Evolutionary conservation across 495 filamentous ascomycete genomes (phyloP).

Genomic region (Viridothelium virens): DNA sequence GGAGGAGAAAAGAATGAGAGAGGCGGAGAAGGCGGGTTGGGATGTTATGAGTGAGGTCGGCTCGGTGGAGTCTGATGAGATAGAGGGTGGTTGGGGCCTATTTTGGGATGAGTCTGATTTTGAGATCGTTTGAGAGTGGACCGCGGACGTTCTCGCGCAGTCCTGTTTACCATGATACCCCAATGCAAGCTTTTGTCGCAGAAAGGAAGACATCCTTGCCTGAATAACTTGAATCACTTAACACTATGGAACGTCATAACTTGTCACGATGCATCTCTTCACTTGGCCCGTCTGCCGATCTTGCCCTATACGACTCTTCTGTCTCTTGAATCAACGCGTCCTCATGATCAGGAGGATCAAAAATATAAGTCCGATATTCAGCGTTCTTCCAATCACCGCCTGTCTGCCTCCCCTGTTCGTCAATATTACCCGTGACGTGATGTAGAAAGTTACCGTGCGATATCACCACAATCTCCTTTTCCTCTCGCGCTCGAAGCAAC

Average conservation of each 20-base stretch:
- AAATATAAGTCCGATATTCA: background rate
- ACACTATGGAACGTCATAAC: background rate
- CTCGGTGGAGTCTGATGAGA: background rate
- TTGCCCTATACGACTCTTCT: background rate
- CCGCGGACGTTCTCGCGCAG: background rate
- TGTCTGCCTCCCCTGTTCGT: background rate
- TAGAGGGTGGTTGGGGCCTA: background rate
- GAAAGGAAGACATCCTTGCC: background rate
- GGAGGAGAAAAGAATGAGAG: background rate
- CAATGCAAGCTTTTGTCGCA: background rate
- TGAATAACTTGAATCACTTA: background rate
- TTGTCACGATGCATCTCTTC: background rate
- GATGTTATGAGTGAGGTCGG: background rate
- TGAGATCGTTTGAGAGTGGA: background rate
- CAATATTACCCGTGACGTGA: conserved; percentile 6
- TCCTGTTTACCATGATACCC: background rate
- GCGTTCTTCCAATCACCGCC: conserved; percentile 6
- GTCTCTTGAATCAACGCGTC: conserved; percentile 8
- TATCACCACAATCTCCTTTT: conserved; percentile 1
- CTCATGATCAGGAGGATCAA: conserved; percentile 4
- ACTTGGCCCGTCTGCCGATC: background rate
- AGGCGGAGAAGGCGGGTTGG: background rate
- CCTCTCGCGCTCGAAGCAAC: background rate
- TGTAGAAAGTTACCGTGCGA: conserved; percentile 7
- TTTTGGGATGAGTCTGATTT: background rate